phyloP scores from a whole-genome alignment of 768 basidiomycete genomes.

The Amanita jacksonii region DNA sequence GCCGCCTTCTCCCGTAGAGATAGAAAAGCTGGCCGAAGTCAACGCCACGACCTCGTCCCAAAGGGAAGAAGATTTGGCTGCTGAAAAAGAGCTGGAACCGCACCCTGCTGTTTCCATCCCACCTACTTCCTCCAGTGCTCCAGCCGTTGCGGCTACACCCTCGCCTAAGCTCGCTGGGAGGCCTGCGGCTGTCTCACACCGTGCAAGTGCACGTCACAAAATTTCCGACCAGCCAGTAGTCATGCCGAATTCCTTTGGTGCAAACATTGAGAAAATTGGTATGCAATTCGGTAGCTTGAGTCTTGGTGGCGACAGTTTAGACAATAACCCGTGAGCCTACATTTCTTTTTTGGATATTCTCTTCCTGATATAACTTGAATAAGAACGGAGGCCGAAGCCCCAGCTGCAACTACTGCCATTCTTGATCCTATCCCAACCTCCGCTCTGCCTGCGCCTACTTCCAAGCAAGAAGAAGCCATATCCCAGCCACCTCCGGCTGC shows the following conservation, averaged over 20 bases:
- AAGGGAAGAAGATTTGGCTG: background rate
- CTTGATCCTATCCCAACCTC: background rate
- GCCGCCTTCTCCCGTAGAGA: constrained; percentile 11
- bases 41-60: background rate
- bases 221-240: constrained; percentile 71
- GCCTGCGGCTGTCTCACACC: constrained; percentile 42
- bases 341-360: constrained; percentile 1
- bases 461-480: constrained; percentile 17
- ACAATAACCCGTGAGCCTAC: constrained; percentile 39
- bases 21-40: constrained; percentile 1
- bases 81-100: constrained; percentile 14
- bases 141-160: constrained; percentile 31
- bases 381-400: constrained; percentile 27
- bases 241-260: constrained; percentile 61
- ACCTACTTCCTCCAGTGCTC: constrained; percentile 21
- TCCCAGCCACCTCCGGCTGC: constrained; percentile 31
- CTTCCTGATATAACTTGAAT: constrained; percentile 10
- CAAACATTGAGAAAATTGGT: constrained; percentile 66
- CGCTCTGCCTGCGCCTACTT: constrained; percentile 25
- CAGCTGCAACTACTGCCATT: constrained; percentile 20
- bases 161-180: constrained; percentile 46
- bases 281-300: constrained; percentile 88
- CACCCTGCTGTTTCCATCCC: constrained; percentile 21
- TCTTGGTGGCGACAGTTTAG: constrained; percentile 57
- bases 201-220: constrained; percentile 57